A percentile compares a stretch with the other conserved stretches of the same genome.
These are phyloP conservation scores for Xerocomus minutiporus DNA, from an alignment of 1,284 basidiomycete species.

Conservation along the genomic window DNA sequence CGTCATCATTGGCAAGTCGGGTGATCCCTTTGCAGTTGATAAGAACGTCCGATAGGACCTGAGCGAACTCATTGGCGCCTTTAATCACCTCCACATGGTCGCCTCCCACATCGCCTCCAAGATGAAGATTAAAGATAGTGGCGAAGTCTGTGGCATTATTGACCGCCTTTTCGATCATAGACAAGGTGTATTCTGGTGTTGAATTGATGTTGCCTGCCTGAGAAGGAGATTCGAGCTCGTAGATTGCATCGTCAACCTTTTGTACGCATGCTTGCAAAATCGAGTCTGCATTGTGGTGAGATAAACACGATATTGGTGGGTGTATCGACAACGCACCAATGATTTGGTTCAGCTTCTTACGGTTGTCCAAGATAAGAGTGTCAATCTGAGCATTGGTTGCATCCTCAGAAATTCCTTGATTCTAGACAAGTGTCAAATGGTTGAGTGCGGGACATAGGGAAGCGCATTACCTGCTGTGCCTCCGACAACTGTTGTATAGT, in stretches of 20 bases:
- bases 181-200: conserved; percentile 96
- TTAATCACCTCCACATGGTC: conserved; percentile 99
- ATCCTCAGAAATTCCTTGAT: conserved; percentile 79
- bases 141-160: conserved; percentile 96
- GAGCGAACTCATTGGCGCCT: conserved; percentile 93
- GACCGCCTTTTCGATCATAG: conserved; percentile 96
- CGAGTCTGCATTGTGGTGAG: conserved; percentile 60
- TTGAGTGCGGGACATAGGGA: not conserved
- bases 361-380: conserved; percentile 93
- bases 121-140: conserved; percentile 88
- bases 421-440: conserved; percentile 40
- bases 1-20: conserved; percentile 85
- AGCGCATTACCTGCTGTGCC: conserved; percentile 65
- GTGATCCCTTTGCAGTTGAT: conserved; percentile 95
- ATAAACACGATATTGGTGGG: not conserved
- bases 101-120: conserved; percentile 84
- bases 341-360: conserved; percentile 97
- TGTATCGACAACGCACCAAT: conserved; percentile 58
- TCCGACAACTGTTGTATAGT: conserved; percentile 90
- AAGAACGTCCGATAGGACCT: conserved; percentile 88
- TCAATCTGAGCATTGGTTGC: conserved; percentile 96
- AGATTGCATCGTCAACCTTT: conserved; percentile 95
- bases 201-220: conserved; percentile 93
- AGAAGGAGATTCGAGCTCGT: conserved; percentile 94
- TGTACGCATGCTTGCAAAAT: conserved; percentile 96